These are phyloP conservation scores for Halophytophthora polymorphica DNA, from an alignment of 352 stramenopile species.

Conservation along the genomic window DNA sequence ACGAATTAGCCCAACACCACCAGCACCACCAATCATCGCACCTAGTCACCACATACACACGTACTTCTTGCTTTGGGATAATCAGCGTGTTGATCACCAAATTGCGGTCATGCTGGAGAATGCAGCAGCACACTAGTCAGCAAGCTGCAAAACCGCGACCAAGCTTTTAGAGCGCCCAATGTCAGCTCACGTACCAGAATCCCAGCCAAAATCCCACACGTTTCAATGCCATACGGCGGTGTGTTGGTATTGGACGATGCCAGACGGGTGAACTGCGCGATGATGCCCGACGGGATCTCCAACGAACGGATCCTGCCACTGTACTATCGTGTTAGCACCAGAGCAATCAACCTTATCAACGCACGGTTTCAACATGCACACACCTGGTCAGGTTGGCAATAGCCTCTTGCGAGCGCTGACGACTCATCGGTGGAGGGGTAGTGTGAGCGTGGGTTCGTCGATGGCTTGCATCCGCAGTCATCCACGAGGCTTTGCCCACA, in stretches of 20 bases:
- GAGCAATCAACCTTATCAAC: background rate
- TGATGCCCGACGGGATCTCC: constrained; percentile 70
- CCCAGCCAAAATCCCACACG: constrained; percentile 86
- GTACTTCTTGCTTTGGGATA: constrained; percentile 84
- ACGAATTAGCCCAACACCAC: background rate
- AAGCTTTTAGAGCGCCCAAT: background rate
- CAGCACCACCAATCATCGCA: background rate
- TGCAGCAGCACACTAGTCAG: background rate
- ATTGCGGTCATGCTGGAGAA: constrained; percentile 41
- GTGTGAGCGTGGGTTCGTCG: constrained; percentile 8
- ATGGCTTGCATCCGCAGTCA: constrained; percentile 24
- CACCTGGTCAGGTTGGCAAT: constrained; percentile 63
- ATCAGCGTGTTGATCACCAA: constrained; percentile 82
- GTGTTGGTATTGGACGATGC: constrained; percentile 76
- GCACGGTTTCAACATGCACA: background rate
- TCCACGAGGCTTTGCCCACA: constrained; percentile 64
- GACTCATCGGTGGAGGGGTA: constrained; percentile 31
- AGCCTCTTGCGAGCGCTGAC: constrained; percentile 55
- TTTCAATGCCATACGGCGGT: constrained; percentile 84
- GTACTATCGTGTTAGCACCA: constrained; percentile 9
- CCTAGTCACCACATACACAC: background rate
- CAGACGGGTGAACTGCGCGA: constrained; percentile 74
- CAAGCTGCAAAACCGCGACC: background rate
- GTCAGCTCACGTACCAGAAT: constrained; percentile 44
- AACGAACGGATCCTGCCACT: constrained; percentile 62